Conservation (phyloP, 768 basidiomycete species). For the Agrocybe chaxingu region DNA sequence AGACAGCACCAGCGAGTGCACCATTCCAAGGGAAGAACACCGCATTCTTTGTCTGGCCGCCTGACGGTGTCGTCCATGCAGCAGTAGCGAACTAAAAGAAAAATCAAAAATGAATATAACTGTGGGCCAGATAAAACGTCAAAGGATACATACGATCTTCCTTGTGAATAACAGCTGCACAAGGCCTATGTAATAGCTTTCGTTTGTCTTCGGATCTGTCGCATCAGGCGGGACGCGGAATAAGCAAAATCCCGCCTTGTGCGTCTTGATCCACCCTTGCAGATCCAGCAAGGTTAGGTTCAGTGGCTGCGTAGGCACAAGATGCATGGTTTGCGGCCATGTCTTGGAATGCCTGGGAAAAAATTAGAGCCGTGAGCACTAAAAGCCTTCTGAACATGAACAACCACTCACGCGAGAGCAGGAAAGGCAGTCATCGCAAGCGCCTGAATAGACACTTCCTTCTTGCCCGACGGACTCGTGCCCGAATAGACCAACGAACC, state of each 20-base stretch:
- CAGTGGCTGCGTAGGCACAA: conserved; percentile 39
- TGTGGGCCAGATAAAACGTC: background rate
- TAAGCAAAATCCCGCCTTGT: conserved; percentile 37
- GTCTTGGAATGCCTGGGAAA: conserved; percentile 41
- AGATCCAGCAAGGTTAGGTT: conserved; percentile 38
- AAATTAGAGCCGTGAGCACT: background rate
- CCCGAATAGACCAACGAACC: conserved; percentile 48
- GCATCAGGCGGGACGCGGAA: conserved; percentile 30
- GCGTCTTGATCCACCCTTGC: conserved; percentile 43
- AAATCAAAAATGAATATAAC: background rate
- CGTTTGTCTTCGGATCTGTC: conserved; percentile 37
- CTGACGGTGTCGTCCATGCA: conserved; percentile 46
- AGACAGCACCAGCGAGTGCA: conserved; percentile 44
- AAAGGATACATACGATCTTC: conserved; percentile 38
- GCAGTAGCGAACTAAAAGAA: conserved; percentile 44
- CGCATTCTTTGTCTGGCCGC: conserved; percentile 39
- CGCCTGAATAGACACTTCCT: conserved; percentile 40
- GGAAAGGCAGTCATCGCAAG: conserved; percentile 18
- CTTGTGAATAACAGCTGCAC: conserved; percentile 37
- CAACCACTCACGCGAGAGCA: conserved; percentile 29
- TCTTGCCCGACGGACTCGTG: conserved; percentile 29
- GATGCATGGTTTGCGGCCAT: conserved; percentile 47
- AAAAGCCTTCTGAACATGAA: background rate
- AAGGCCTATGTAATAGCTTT: conserved; percentile 38
- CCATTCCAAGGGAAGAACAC: conserved; percentile 41